A percentile compares a stretch with the other conserved stretches of the same genome.
phyloP scores from a whole-genome alignment of 495 filamentous ascomycete genomes.

The Hyaloscypha finlandica region DNA sequence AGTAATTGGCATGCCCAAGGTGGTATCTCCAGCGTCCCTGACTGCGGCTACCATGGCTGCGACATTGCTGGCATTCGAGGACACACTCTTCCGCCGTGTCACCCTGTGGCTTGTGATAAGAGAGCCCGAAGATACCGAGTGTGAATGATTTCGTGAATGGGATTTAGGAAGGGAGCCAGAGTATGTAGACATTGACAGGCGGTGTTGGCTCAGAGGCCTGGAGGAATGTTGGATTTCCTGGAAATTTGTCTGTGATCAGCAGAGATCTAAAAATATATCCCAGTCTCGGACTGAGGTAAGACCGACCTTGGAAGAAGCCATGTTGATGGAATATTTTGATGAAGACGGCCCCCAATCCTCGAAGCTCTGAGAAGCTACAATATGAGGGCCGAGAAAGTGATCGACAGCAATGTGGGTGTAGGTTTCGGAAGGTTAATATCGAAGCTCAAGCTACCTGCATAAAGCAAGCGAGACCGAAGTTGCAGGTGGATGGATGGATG shows the following conservation, averaged over 20 bases:
- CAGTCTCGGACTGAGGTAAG: background rate
- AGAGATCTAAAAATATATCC: constrained; percentile 28
- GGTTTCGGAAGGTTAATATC: constrained; percentile 13
- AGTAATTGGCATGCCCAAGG: constrained; percentile 50
- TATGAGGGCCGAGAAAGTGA: constrained; percentile 35
- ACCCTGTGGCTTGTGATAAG: constrained; percentile 82
- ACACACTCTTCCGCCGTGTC: constrained; percentile 90
- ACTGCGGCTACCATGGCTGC: constrained; percentile 75
- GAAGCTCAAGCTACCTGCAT: constrained; percentile 35
- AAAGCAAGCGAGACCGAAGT: constrained; percentile 23
- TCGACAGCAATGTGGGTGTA: constrained; percentile 17
- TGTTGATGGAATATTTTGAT: constrained; percentile 13
- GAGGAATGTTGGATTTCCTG: constrained; percentile 36
- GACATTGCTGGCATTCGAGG: constrained; percentile 69
- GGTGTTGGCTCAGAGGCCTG: constrained; percentile 31
- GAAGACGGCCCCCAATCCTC: constrained; percentile 37
- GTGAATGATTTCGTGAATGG: constrained; percentile 68
- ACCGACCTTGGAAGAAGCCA: constrained; percentile 35
- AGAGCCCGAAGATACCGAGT: constrained; percentile 77
- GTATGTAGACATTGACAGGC: constrained; percentile 32
- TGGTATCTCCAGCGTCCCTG: constrained; percentile 59
- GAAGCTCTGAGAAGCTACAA: constrained; percentile 36
- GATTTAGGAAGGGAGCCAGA: constrained; percentile 32
- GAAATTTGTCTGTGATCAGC: constrained; percentile 25
- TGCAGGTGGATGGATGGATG: constrained; percentile 10